These are phyloP conservation scores for Viola odorata DNA, from an alignment of 345 rosid genomes.

Conservation along the genomic window DNA sequence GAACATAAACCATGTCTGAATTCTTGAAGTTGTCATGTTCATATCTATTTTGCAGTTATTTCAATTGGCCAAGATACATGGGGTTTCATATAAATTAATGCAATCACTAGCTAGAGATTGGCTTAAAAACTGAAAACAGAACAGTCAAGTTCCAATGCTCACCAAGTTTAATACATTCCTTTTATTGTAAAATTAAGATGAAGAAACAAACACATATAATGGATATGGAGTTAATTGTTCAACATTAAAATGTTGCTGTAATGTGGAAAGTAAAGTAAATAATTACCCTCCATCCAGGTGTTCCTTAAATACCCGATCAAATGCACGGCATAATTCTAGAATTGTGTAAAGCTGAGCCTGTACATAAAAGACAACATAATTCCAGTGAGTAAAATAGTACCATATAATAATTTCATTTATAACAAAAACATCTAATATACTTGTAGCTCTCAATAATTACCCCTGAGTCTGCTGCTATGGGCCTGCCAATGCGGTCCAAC, in stretches of 20 bases:
- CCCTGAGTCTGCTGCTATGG: constrained; percentile 95
- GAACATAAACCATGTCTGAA: too few relatives aligned
- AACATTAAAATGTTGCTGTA: constrained; percentile 1
- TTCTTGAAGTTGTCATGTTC: too few relatives aligned
- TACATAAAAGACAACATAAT: constrained; percentile 12
- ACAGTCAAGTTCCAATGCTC: not conserved
- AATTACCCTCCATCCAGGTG: constrained; percentile 99
- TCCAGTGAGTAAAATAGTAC: constrained; percentile 14
- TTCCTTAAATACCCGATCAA: constrained; percentile 96
- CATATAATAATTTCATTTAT: constrained; percentile 10
- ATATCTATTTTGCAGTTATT: too few relatives aligned
- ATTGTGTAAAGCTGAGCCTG: constrained; percentile 97
- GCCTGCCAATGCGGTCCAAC: constrained; percentile 95
- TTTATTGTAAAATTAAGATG: not conserved
- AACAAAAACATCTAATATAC: constrained; percentile 9
- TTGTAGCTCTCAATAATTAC: constrained; percentile 40
- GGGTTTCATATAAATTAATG: too few relatives aligned
- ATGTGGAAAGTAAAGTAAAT: constrained; percentile 7
- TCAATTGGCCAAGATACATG: too few relatives aligned
- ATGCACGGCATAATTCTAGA: constrained; percentile 92
- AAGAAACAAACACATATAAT: not conserved
- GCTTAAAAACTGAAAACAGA: not conserved
- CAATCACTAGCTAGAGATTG: too few relatives aligned
- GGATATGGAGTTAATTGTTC: not conserved
- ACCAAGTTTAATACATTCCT: not conserved